phyloP scores from a whole-genome alignment of 2,329 filamentous ascomycete genomes.

The Cyanodermella asteris region DNA sequence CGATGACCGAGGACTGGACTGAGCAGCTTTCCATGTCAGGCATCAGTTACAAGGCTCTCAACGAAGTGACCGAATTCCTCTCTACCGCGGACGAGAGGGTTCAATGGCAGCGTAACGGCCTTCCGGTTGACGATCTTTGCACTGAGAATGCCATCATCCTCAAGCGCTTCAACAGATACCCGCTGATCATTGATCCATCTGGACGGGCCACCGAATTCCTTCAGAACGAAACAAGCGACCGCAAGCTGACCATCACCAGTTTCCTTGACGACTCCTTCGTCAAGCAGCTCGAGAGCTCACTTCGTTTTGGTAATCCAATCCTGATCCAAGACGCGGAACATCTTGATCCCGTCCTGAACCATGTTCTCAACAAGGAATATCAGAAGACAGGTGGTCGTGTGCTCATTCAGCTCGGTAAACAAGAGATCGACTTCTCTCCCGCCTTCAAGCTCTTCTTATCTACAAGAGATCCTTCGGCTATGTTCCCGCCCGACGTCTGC shows the following conservation, averaged over 20 bases:
- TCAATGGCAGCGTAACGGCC: conserved; percentile 78
- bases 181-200: conserved; percentile 93
- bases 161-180: conserved; percentile 94
- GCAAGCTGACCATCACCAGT: conserved; percentile 85
- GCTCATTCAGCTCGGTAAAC: conserved; percentile 91
- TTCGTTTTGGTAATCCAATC: conserved; percentile 95
- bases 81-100: conserved; percentile 91
- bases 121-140: conserved; percentile 92
- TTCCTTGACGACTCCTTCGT: conserved; percentile 97
- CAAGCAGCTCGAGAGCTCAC: conserved; percentile 88
- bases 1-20: conserved; percentile 94
- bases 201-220: conserved; percentile 87
- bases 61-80: conserved; percentile 86
- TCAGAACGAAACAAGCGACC: conserved; percentile 81
- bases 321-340: conserved; percentile 97
- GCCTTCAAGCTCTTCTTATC: conserved; percentile 90
- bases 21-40: conserved; percentile 85
- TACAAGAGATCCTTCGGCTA: conserved; percentile 85
- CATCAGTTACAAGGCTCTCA: conserved; percentile 77
- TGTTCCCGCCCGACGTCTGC: conserved; percentile 90
- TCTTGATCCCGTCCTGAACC: conserved; percentile 88
- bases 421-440: conserved; percentile 97
- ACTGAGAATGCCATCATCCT: conserved; percentile 97
- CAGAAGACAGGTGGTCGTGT: conserved; percentile 96
- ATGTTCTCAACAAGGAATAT: conserved; percentile 98